Percentiles rank a stretch among this genome's conserved stretches.
phyloP scores from a whole-genome alignment of 805 yeast genomes.

The Grigorovia humatica region DNA sequence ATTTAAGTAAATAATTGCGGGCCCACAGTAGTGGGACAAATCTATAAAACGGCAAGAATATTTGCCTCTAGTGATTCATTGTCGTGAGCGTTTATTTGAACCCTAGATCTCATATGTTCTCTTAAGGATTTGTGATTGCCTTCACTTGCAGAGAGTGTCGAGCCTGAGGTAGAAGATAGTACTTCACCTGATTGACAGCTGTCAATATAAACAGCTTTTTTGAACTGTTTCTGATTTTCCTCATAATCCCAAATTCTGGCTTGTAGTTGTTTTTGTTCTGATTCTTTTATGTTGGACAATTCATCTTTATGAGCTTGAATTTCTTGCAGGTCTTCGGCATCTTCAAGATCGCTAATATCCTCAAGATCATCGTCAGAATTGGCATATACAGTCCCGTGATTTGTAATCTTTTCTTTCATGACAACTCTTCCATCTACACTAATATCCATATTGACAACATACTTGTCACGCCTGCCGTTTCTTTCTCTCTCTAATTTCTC shows the following conservation, averaged over 20 bases:
- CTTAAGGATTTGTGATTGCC: neutral
- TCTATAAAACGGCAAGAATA: constrained; percentile 21
- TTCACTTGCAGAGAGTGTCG: too few relatives aligned
- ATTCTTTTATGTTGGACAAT: constrained; percentile 11
- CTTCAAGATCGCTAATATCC: constrained; percentile 32
- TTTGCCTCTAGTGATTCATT: constrained; percentile 21
- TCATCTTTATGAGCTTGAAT: constrained; percentile 20
- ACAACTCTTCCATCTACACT: constrained; percentile 67
- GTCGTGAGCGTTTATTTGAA: constrained; percentile 16
- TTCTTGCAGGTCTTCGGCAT: constrained; percentile 22
- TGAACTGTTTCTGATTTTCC: constrained; percentile 45
- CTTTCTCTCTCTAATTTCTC: constrained; percentile 49
- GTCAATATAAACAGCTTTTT: constrained; percentile 37
- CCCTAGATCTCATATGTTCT: constrained; percentile 11
- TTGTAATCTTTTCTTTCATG: constrained; percentile 39
- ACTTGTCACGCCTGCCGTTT: constrained; percentile 58
- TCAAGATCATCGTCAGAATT: constrained; percentile 24
- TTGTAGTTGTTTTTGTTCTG: constrained; percentile 18
- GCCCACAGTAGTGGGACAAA: neutral
- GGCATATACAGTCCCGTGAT: constrained; percentile 15
- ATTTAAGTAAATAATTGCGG: too few relatives aligned
- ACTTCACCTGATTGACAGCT: neutral
- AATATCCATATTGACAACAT: constrained; percentile 67
- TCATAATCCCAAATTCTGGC: constrained; percentile 51
- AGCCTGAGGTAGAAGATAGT: neutral